Evolutionary conservation across 306 rosid species (phyloP), one percentile per base, ranked within the genome.

Genomic region (Corylus heterophylla): DNA sequence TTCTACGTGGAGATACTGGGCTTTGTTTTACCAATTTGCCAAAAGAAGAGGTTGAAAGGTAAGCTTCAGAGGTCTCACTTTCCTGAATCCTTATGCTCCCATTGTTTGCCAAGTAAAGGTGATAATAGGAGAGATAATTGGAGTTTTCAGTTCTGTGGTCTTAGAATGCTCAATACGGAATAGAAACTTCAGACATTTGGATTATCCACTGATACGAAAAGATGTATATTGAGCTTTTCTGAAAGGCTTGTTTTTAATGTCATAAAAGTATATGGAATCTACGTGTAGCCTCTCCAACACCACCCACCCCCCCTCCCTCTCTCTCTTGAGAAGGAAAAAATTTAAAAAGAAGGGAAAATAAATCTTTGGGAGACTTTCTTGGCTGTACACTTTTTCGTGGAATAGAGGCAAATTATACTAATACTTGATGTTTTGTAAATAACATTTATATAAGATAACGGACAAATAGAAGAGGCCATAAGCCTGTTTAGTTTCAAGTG

Each of bases 31-130:
- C 99, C 4, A 93, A 88, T 83, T 71, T 93, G 80, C 48, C 96
- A 4, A 95, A 89, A 81, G 98, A 90, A 82, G 94, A 95, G 82
- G 82, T 90, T 74, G 96, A 95, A 78, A 89, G 97, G 99, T 95
- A 88, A 72, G 22, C 1, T 56, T 44, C 12, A 2, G 51, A 12
- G 42, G 58, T 74, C 45, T 68, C 7, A 13, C 22, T 68, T 66
- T 29, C 51, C 11, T 80, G 73, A 22, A 62, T 25, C 10, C 7
- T 77, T 16, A 42, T 69, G 45, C 68, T 48, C 11, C 20, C 14
- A 10, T 9, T 54, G 8, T 35, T 70, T 12, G 35, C 3, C 22
- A 13, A 13, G 35, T 12, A 55, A 1, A 12, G 12, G 4, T 2
- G 18, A 52, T 8, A 31, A 45, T 7, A 51, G 17, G 42, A 59